phyloP scores from a whole-genome alignment of 2,329 filamentous ascomycete species.

The Pseudogymnoascus sp. region DNA sequence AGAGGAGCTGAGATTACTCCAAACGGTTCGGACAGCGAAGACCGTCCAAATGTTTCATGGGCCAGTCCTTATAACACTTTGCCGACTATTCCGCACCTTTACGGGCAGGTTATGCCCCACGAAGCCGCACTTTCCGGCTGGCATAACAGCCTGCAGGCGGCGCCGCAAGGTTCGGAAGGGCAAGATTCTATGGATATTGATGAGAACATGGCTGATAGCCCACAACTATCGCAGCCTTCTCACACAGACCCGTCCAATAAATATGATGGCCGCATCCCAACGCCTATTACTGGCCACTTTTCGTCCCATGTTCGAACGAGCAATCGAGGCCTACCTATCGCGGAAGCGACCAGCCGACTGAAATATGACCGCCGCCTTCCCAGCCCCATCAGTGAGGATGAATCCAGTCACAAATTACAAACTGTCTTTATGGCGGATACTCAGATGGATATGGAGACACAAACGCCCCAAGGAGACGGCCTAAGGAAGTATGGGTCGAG shows the following conservation, averaged over 20 bases:
- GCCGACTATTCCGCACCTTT: constrained; percentile 17
- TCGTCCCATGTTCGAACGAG: constrained; percentile 18
- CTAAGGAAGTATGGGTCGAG: constrained; percentile 27
- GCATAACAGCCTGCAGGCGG: constrained; percentile 11
- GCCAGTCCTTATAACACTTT: constrained; percentile 22
- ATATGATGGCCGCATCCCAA: constrained; percentile 25
- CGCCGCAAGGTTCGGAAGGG: constrained; percentile 15
- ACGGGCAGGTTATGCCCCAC: constrained; percentile 1
- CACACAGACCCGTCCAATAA: constrained; percentile 22
- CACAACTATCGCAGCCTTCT: constrained; percentile 22
- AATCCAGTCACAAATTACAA: constrained; percentile 25
- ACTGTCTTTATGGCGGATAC: constrained; percentile 23
- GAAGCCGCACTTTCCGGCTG: constrained; percentile 12
- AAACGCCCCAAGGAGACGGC: constrained; percentile 9
- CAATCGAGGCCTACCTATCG: constrained; percentile 15
- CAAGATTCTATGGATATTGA: constrained; percentile 23
- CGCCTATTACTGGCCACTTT: constrained; percentile 28
- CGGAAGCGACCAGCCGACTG: constrained; percentile 21
- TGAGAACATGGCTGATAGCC: constrained; percentile 26
- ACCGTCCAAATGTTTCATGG: constrained; percentile 17
- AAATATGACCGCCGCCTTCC: constrained; percentile 24
- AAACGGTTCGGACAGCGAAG: constrained; percentile 24
- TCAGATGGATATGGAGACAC: constrained; percentile 26
- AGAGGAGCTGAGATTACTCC: constrained; percentile 22
- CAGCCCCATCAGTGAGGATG: constrained; percentile 28